Evolutionary conservation across 2,329 filamentous ascomycete genomes (phyloP), one percentile per base, ranked within the genome.

Genomic region (Beauveria australis): DNA sequence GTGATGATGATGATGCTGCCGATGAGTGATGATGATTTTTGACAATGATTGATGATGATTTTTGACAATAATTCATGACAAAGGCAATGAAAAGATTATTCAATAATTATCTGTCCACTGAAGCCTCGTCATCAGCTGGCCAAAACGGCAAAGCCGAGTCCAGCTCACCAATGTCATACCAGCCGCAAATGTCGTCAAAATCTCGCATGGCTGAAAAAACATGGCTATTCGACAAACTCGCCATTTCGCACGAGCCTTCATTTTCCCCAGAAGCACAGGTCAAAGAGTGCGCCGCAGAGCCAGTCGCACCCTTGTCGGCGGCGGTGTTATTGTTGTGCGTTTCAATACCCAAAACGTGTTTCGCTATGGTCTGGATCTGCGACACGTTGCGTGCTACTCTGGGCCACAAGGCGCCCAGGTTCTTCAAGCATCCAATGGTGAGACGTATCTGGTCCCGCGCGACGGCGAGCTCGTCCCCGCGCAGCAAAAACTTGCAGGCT

Each of bases 371-470:
- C 61, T 76, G 75, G 2, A 77, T 70, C 63, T 77, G 75, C 16
- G 66, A 60, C 0, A 78, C 68, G 61, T 73, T 75, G 54, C 67
- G 70, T 1, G 69, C 68, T 5, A 69, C 71, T 37, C 71, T 65
- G 0, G 74, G 70, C 76, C 76, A 77, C 2, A 74, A n/a, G 7
- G 70, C 67, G 1, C 68, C 74, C 51, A 77, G 43, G 4, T 66
- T 63, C 62, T 71, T 72, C 9, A 77, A 67, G 60, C 71, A 77
- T 0, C 75, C 75, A n/a, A 78, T 72, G 5, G 65, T 73, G 67
- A 77, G 69, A 5, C 74, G 71, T 24, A 78, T 74, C 63, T 78
- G 75, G 26, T 74, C 70, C 61, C 76, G 67, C n/a, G 74, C 74
- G 1, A 73, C 67, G 1, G 67, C 64, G 5, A 76, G 63, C 18